Evolutionary conservation across 2,329 filamentous ascomycete genomes (phyloP).

Genomic region (Exophiala sp.): DNA sequence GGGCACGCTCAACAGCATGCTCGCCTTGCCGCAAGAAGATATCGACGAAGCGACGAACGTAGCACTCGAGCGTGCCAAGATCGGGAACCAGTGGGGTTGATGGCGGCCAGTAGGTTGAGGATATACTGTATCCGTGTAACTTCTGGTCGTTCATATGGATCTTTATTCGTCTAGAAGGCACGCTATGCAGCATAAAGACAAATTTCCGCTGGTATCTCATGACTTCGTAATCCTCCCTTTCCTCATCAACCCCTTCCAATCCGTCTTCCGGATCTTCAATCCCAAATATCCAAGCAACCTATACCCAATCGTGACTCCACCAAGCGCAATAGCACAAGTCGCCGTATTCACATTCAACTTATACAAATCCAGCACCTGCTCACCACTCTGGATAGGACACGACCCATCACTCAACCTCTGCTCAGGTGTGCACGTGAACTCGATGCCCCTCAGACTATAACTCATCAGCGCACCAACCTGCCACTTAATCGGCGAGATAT

Average conservation of each 20-base stretch:
- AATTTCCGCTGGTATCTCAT: no score
- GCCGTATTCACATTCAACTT: conserved; percentile 60
- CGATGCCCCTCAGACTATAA: conserved; percentile 59
- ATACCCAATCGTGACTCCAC: conserved; percentile 62
- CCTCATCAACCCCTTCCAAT: conserved; percentile 9
- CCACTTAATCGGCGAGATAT: conserved; percentile 69
- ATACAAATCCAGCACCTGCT: conserved; percentile 66
- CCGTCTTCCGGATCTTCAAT: conserved; percentile 32
- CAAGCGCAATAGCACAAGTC: conserved; percentile 61
- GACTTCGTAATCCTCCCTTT: background rate
- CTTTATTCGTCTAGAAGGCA: no score
- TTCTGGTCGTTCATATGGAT: no score
- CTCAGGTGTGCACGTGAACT: conserved; percentile 60
- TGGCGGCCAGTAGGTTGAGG: no score
- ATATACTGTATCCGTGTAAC: no score
- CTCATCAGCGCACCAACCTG: conserved; percentile 63
- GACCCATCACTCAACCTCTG: conserved; percentile 59
- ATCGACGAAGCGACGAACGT: conserved; percentile 39
- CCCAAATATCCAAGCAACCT: conserved; percentile 50
- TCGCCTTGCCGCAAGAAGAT: conserved; percentile 24
- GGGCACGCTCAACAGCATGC: conserved; percentile 14
- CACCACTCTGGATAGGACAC: conserved; percentile 64
- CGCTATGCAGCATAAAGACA: no score
- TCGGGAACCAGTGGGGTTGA: no score
- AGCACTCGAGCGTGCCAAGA: background rate